Evolutionary conservation across 495 filamentous ascomycete species (phyloP).

Genomic region (Aspergillus egyptiacus): DNA sequence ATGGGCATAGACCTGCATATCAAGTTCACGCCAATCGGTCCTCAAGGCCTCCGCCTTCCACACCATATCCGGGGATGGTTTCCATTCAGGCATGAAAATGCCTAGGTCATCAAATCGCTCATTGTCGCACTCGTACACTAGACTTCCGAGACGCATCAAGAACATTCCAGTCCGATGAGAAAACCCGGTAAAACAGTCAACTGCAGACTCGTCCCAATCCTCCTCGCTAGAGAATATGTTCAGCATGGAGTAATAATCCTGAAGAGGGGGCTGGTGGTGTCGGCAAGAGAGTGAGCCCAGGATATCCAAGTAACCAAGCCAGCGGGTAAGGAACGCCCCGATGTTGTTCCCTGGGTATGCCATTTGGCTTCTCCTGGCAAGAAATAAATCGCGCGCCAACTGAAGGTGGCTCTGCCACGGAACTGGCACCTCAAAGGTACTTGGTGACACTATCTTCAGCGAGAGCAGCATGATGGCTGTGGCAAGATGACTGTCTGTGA

Average conservation of each 20-base stretch:
- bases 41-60: constrained; percentile 52
- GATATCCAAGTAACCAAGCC: constrained; percentile 83
- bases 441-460: constrained; percentile 79
- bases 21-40: constrained; percentile 40
- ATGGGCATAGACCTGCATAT: constrained; percentile 27
- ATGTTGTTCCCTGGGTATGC: constrained; percentile 53
- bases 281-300: constrained; percentile 70
- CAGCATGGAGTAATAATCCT: constrained; percentile 53
- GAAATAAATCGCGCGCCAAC: constrained; percentile 69
- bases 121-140: constrained; percentile 65
- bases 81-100: constrained; percentile 51
- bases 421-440: constrained; percentile 67
- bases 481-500: constrained; percentile 69
- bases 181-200: constrained; percentile 80
- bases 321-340: constrained; percentile 75
- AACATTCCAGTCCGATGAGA: constrained; percentile 63
- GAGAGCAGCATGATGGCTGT: constrained; percentile 85
- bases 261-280: constrained; percentile 51
- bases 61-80: constrained; percentile 48
- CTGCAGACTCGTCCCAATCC: constrained; percentile 51
- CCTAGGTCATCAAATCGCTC: constrained; percentile 56
- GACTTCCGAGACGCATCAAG: constrained; percentile 65
- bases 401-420: constrained; percentile 74
- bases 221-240: constrained; percentile 31
- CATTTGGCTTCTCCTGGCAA: constrained; percentile 54